Evolutionary conservation across 2,329 filamentous ascomycete genomes (phyloP).

Genomic region (Daldinia eschscholtzii): DNA sequence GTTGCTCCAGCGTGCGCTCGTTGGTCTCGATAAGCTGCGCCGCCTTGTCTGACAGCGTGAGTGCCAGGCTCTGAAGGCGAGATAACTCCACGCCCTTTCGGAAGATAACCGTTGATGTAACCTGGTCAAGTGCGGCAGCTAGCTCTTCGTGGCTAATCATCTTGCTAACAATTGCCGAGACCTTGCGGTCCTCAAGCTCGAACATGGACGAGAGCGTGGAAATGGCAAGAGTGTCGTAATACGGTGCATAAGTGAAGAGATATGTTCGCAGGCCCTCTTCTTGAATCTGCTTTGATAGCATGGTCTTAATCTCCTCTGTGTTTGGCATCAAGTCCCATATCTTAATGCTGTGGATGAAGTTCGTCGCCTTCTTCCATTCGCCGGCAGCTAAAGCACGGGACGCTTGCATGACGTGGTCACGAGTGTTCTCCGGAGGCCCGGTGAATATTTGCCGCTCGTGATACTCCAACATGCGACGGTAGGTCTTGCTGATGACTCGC

Average conservation of each 20-base stretch:
- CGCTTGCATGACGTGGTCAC: slow-evolving; percentile 99
- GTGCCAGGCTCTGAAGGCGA: slow-evolving; percentile 91
- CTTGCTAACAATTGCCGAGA: slow-evolving; percentile 94
- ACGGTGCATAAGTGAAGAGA: slow-evolving; percentile 98
- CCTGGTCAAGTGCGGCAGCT: slow-evolving; percentile 94
- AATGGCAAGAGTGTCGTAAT: slow-evolving; percentile 96
- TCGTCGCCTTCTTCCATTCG: slow-evolving; percentile 97
- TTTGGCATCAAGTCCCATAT: slow-evolving; percentile 99
- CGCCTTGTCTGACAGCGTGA: slow-evolving; percentile 96
- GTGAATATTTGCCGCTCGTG: slow-evolving; percentile 99
- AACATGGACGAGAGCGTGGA: slow-evolving; percentile 92
- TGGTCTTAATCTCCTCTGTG: slow-evolving; percentile 91
- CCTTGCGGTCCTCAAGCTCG: slow-evolving; percentile 90
- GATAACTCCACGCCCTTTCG: slow-evolving; percentile 99
- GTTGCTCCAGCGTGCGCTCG: slow-evolving; percentile 95
- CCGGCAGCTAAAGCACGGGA: slow-evolving; percentile 96
- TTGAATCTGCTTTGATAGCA: slow-evolving; percentile 98
- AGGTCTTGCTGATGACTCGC: slow-evolving; percentile 98
- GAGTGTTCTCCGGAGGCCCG: slow-evolving; percentile 97
- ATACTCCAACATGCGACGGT: slow-evolving; percentile 98
- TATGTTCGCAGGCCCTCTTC: slow-evolving; percentile 98
- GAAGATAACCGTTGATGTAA: slow-evolving; percentile 98
- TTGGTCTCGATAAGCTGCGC: slow-evolving; percentile 96
- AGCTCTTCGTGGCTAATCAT: slow-evolving; percentile 99
- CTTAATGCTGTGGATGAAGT: slow-evolving; percentile 97